Conservation (phyloP, 768 basidiomycete species). For the Coprinopsis cinerea region DNA sequence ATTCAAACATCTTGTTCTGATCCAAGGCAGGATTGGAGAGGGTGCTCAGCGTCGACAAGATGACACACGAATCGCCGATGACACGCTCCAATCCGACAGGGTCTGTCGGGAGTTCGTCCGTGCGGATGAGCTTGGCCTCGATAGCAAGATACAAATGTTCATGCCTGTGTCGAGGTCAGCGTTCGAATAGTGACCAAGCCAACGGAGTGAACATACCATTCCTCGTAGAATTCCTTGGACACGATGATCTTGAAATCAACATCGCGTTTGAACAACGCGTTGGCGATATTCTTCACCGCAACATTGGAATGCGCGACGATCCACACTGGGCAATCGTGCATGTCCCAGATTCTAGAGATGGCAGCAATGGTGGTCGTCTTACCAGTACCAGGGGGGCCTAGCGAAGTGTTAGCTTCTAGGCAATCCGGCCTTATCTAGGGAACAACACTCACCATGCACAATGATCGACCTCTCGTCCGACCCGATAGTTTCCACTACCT, state of each 20-base stretch:
- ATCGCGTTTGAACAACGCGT: constrained; percentile 29
- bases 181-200: not conserved
- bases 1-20: constrained; percentile 24
- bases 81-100: constrained; percentile 16
- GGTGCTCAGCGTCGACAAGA: constrained; percentile 47
- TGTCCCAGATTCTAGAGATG: constrained; percentile 31
- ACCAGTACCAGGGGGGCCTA: constrained; percentile 48
- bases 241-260: constrained; percentile 39
- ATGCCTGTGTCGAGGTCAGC: constrained; percentile 31
- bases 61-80: constrained; percentile 26
- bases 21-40: constrained; percentile 40
- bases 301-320: constrained; percentile 46
- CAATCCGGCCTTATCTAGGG: not conserved
- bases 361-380: constrained; percentile 49
- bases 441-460: constrained; percentile 29
- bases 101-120: constrained; percentile 33
- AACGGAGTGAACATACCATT: constrained; percentile 28
- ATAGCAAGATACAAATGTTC: constrained; percentile 40
- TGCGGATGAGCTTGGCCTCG: constrained; percentile 28
- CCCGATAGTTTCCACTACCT: constrained; percentile 32
- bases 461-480: constrained; percentile 26
- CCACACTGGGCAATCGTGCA: constrained; percentile 24
- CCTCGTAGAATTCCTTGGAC: constrained; percentile 41
- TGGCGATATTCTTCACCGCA: constrained; percentile 46
- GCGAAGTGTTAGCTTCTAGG: not conserved